These are phyloP conservation scores for Pluteus cervinus DNA, from an alignment of 768 basidiomycete genomes.

Conservation along the genomic window DNA sequence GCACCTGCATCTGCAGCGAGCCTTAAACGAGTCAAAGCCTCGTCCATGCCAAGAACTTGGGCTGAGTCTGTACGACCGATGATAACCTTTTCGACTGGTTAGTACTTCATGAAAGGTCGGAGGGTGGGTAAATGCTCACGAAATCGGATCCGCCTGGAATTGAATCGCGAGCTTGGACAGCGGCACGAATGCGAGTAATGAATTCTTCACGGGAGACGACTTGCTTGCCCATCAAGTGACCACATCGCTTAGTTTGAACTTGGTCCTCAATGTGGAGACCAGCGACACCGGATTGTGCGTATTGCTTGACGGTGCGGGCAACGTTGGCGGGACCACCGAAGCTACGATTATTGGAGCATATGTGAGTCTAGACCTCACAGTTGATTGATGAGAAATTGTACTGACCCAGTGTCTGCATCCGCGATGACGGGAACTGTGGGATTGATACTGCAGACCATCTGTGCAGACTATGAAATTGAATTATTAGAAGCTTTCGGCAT, in stretches of 20 bases:
- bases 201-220: conserved; percentile 45
- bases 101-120: no score
- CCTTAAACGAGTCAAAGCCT: conserved; percentile 59
- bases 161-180: conserved; percentile 39
- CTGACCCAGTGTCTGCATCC: conserved; percentile 50
- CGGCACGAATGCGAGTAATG: conserved; percentile 45
- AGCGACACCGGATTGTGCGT: conserved; percentile 44
- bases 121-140: background rate
- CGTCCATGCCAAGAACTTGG: conserved; percentile 76
- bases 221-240: conserved; percentile 49
- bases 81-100: conserved; percentile 48
- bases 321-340: conserved; percentile 53
- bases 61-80: conserved; percentile 76
- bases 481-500: conserved; percentile 2
- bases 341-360: conserved; percentile 13
- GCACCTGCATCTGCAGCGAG: conserved; percentile 70
- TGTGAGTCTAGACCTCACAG: background rate
- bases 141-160: conserved; percentile 26
- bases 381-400: background rate
- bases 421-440: conserved; percentile 45
- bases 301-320: conserved; percentile 47
- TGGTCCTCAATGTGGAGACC: conserved; percentile 54
- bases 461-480: conserved; percentile 29
- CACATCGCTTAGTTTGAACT: conserved; percentile 50
- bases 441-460: conserved; percentile 42